These are phyloP conservation scores for Apiospora marii DNA, from an alignment of 2,329 filamentous ascomycete species.

Conservation along the genomic window DNA sequence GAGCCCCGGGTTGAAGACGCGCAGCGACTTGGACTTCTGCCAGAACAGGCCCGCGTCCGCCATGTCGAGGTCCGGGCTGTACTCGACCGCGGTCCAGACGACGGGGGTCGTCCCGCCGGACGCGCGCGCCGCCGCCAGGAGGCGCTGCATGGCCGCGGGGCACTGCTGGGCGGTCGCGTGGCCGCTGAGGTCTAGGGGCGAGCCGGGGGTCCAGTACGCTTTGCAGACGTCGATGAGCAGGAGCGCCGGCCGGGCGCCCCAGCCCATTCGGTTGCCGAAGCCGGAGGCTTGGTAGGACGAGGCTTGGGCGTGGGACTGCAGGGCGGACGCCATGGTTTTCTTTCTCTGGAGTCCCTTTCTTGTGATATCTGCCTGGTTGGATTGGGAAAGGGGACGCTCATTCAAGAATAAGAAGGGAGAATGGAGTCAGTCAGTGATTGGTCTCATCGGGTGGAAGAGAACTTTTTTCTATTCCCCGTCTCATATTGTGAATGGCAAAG, in stretches of 20 bases:
- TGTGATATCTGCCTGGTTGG: not conserved
- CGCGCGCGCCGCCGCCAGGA: conserved; percentile 50
- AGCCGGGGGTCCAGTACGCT: conserved; percentile 52
- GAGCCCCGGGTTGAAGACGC: conserved; percentile 48
- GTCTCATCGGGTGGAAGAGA: no score
- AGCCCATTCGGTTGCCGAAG: conserved; percentile 52
- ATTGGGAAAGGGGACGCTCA: not conserved
- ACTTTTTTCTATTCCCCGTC: no score
- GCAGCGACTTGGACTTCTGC: conserved; percentile 50
- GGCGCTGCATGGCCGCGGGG: conserved; percentile 47
- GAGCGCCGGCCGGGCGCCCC: conserved; percentile 51
- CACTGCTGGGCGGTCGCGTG: conserved; percentile 46
- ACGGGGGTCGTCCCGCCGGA: conserved; percentile 46
- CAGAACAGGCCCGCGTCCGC: conserved; percentile 53
- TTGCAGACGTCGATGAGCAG: conserved; percentile 56
- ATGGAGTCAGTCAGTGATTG: not conserved
- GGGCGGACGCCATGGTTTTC: conserved; percentile 16
- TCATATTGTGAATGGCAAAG: no score
- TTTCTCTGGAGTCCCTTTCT: not conserved
- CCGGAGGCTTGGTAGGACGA: conserved; percentile 44
- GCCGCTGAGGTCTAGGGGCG: conserved; percentile 49
- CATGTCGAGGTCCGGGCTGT: conserved; percentile 50
- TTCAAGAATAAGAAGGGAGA: not conserved
- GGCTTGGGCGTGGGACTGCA: conserved; percentile 24
- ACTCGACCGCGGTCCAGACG: conserved; percentile 54